Evolutionary conservation across 768 basidiomycete species (phyloP).

Genomic region (Leucocoprinus birnbaumii): DNA sequence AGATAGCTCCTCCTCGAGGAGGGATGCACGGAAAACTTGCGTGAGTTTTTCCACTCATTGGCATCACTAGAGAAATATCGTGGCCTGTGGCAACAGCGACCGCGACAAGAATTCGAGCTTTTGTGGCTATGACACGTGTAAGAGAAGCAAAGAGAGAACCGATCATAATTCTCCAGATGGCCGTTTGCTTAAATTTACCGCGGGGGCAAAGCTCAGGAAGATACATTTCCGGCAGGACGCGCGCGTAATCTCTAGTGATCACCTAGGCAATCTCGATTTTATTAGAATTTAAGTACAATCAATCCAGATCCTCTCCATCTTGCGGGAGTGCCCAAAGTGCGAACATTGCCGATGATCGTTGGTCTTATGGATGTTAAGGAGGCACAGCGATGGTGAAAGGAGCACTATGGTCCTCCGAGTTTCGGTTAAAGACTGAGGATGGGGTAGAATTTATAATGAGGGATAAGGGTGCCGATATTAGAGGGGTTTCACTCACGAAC

Average conservation of each 20-base stretch:
- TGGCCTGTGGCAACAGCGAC: background rate
- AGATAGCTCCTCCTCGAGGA: too few relatives aligned
- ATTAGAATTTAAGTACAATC: background rate
- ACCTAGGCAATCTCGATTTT: background rate
- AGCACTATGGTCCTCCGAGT: conserved; percentile 53
- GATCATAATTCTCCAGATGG: background rate
- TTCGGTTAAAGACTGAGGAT: conserved; percentile 51
- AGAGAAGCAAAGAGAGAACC: background rate
- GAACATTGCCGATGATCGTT: background rate
- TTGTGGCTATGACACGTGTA: background rate
- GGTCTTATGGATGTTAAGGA: background rate
- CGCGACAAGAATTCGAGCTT: background rate
- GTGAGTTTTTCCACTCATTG: too few relatives aligned
- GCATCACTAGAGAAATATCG: too few relatives aligned
- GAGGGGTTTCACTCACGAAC: conserved; percentile 37
- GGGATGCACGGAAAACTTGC: too few relatives aligned
- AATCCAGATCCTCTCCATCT: too few relatives aligned
- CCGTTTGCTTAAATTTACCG: background rate
- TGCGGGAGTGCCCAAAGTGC: background rate
- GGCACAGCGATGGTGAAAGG: conserved; percentile 40
- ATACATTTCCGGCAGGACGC: background rate
- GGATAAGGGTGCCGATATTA: background rate
- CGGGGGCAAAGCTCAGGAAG: background rate
- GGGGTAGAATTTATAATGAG: background rate
- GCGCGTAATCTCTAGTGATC: background rate